A percentile compares a stretch with the other conserved stretches of the same genome.
Evolutionary conservation across 805 yeast genomes (phyloP).

Genomic region (Saturnispora sanitii): DNA sequence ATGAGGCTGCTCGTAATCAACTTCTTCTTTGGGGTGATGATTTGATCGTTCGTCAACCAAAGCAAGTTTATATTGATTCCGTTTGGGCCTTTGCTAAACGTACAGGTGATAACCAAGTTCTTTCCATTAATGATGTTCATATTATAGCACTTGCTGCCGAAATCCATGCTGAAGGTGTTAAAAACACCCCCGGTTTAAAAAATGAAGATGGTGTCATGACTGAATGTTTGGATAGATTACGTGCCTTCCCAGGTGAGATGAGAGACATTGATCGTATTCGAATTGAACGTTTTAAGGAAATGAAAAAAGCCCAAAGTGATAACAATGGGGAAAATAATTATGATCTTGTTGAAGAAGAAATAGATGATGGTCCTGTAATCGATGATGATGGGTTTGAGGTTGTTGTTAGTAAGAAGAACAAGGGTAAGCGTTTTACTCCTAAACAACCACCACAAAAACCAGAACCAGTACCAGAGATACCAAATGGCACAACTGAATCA

Average conservation of each 20-base stretch:
- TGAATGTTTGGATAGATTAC: conserved; percentile 55
- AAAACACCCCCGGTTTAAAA: too few species aligned
- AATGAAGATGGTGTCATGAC: too few species aligned
- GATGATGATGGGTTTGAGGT: conserved; percentile 16
- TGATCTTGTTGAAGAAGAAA: conserved; percentile 13
- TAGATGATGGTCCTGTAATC: conserved; percentile 9
- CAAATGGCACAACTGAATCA: conserved; percentile 3
- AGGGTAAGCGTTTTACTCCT: too few species aligned
- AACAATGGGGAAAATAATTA: conserved; percentile 7
- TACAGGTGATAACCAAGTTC: conserved; percentile 86
- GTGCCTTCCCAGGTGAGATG: conserved; percentile 54
- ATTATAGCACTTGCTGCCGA: conserved; percentile 88
- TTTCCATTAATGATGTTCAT: conserved; percentile 86
- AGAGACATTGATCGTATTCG: conserved; percentile 30
- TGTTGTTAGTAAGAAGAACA: conserved; percentile 9
- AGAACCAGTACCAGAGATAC: too few species aligned
- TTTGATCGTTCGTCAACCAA: conserved; percentile 70
- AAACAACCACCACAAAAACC: too few species aligned
- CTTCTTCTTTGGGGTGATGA: conserved; percentile 71
- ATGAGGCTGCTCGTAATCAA: conserved; percentile 74
- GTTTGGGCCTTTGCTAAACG: conserved; percentile 70
- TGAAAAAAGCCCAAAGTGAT: conserved; percentile 8
- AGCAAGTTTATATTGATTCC: conserved; percentile 45
- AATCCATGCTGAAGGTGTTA: conserved; percentile 54
- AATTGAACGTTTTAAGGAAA: conserved; percentile 19